phyloP scores from a whole-genome alignment of 2,329 filamentous ascomycete species.

The Daldinia eschscholtzii region DNA sequence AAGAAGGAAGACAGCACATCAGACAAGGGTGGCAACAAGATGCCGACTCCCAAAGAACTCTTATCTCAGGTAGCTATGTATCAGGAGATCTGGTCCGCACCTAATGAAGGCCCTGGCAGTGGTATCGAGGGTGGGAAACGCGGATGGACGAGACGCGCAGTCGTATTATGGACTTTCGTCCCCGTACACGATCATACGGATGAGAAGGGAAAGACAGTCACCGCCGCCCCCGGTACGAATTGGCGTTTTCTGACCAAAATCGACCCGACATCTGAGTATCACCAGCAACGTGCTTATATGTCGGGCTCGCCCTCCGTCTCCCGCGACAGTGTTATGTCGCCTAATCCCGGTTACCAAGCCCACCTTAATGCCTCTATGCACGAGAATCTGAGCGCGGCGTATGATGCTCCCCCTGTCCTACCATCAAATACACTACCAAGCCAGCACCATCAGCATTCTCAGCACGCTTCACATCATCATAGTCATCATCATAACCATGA shows the following conservation, averaged over 20 bases:
- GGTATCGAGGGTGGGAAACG: conserved; percentile 36
- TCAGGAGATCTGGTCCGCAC: conserved; percentile 72
- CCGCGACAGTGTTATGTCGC: conserved; percentile 66
- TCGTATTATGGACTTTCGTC: conserved; percentile 74
- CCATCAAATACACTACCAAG: conserved; percentile 35
- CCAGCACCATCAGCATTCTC: conserved; percentile 17
- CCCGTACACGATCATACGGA: conserved; percentile 63
- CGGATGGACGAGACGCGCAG: conserved; percentile 68
- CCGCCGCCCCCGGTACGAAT: conserved; percentile 66
- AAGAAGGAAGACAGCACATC: conserved; percentile 52
- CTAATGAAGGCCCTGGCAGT: conserved; percentile 57
- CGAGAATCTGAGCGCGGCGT: conserved; percentile 66
- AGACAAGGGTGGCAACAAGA: conserved; percentile 40
- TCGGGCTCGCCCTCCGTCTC: conserved; percentile 53
- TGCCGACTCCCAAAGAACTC: conserved; percentile 61
- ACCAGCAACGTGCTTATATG: conserved; percentile 63
- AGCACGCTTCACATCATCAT: conserved; percentile 32
- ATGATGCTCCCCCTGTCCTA: conserved; percentile 55
- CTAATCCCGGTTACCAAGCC: conserved; percentile 64
- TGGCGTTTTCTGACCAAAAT: conserved; percentile 74
- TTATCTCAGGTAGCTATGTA: conserved; percentile 74
- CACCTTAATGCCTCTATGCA: conserved; percentile 68
- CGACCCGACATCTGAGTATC: conserved; percentile 69
- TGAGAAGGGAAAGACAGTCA: conserved; percentile 59
- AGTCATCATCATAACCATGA: neutral